Evolutionary conservation across 345 rosid species (phyloP), one percentile per base, ranked within the genome.

Genomic region (Citrus mangshanensis): DNA sequence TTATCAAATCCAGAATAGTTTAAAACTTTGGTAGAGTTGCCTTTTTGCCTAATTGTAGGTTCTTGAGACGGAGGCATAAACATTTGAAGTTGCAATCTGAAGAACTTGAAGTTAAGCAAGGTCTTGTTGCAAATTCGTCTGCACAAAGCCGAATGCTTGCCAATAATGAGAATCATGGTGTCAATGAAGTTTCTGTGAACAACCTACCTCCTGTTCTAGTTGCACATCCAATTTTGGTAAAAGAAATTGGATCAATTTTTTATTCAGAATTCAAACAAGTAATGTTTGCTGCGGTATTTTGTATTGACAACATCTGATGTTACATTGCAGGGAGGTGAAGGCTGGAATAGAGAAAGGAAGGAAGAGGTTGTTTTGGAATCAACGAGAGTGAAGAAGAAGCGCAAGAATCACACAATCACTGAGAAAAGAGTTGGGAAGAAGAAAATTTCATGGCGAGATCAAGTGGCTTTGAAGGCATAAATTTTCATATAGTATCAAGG

Each of bases 361-460:
- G 76, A 56, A 37, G 82, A 38, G 59, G 58, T 59, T 51, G 67
- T 61, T 76, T 62, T 40, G 56, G 74, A 68, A 3, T 28, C 74
- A 6, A 9, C n/a, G 65, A 74, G 68, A 74, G 64, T 37, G 68
- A 70, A 66, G 75, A 74, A 80, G 80, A 56, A 73, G 63, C 77
- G 14, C 2, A 75, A 78, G 56, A 74, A 38, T 56, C 4, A 65
- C n/a, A 25, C 72, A 75, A 74, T 69, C 51, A 74, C 30, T 64
- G 70, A 78, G 7, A 81, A 81, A 56, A 83, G 65, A 74, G 55
- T 73, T 25, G 82, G 66, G 65, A 80, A 76, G 81, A 85, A 82
- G 85, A 85, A 79, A 79, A 81, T 84, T 74, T 78, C 84, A 68
- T 81, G 87, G 88, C 81, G 76, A 73, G 89, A 86, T 82, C 86